Conservation (phyloP, 768 basidiomycete species). For the Tricholoma hemisulphureum region DNA sequence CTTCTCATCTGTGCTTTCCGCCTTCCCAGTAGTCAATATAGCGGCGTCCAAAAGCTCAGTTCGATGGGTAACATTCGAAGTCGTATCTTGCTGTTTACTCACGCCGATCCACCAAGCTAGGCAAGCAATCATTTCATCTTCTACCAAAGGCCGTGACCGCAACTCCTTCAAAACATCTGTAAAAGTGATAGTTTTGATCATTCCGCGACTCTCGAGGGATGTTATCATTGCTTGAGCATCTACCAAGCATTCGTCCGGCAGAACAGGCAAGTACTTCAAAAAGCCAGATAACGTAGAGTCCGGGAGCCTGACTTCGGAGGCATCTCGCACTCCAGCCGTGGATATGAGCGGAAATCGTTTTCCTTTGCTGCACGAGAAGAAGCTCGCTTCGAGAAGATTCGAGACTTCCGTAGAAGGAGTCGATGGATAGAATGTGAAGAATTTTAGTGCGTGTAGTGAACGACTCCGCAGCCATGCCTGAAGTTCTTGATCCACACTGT, state of each 20-base stretch:
- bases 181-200: conserved; percentile 76
- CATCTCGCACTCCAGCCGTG: conserved; percentile 65
- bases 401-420: conserved; percentile 86
- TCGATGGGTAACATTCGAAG: conserved; percentile 42
- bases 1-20: conserved; percentile 41
- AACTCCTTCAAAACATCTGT: conserved; percentile 82
- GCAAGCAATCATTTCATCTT: conserved; percentile 77
- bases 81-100: conserved; percentile 32
- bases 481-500: conserved; percentile 39
- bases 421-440: conserved; percentile 87
- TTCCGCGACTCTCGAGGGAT: conserved; percentile 54
- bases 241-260: conserved; percentile 59
- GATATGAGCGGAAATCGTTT: conserved; percentile 70
- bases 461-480: conserved; percentile 53
- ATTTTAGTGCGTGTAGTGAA: conserved; percentile 77
- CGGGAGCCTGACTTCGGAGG: conserved; percentile 68
- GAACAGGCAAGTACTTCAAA: conserved; percentile 70
- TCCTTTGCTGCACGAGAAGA: conserved; percentile 63
- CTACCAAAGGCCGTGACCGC: conserved; percentile 60
- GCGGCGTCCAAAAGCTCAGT: conserved; percentile 69
- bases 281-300: conserved; percentile 71
- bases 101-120: conserved; percentile 80
- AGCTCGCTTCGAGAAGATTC: conserved; percentile 65
- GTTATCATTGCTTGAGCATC: conserved; percentile 62
- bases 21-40: conserved; percentile 47